Percentiles rank a stretch among this genome's conserved stretches.
Conservation (phyloP, 2,329 filamentous ascomycete genomes). For the Ploettnerulaceae sp. region DNA sequence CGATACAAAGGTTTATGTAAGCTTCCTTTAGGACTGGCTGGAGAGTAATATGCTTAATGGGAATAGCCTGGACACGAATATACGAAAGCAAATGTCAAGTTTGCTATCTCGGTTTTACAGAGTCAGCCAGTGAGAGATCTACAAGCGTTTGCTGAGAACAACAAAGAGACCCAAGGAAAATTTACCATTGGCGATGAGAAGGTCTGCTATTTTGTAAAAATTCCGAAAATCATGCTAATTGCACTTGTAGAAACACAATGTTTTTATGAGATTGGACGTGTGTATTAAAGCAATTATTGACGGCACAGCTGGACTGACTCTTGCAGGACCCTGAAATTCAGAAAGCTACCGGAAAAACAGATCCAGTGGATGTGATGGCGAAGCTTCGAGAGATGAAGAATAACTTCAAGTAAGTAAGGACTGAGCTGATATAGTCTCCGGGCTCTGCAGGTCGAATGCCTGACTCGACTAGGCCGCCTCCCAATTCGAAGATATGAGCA, state of each 20-base stretch:
- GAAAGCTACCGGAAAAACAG: constrained; percentile 73
- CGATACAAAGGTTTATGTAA: constrained; percentile 85
- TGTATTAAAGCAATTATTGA: constrained; percentile 32
- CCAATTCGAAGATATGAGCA: constrained; percentile 17
- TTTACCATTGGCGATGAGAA: constrained; percentile 98
- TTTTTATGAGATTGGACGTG: constrained; percentile 87
- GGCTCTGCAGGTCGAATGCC: neutral
- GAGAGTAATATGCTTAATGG: constrained; percentile 8
- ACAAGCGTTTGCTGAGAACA: constrained; percentile 68
- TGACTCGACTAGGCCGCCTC: constrained; percentile 12
- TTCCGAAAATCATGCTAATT: constrained; percentile 10
- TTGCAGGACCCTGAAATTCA: constrained; percentile 74
- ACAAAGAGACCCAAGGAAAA: constrained; percentile 86
- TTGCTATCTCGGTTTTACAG: constrained; percentile 70
- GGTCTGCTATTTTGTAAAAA: constrained; percentile 44
- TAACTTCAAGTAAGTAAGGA: constrained; percentile 36
- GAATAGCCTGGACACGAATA: constrained; percentile 88
- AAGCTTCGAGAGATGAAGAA: constrained; percentile 91
- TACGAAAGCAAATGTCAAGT: constrained; percentile 94
- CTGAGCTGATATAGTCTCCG: neutral
- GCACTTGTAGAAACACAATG: constrained; percentile 72
- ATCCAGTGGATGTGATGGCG: constrained; percentile 79
- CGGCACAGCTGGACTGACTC: constrained; percentile 11
- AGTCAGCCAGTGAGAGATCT: constrained; percentile 73
- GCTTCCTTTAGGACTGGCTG: constrained; percentile 34